These are phyloP conservation scores for Ceratocystiopsis minuta DNA, from an alignment of 2,329 filamentous ascomycete species.

Conservation along the genomic window DNA sequence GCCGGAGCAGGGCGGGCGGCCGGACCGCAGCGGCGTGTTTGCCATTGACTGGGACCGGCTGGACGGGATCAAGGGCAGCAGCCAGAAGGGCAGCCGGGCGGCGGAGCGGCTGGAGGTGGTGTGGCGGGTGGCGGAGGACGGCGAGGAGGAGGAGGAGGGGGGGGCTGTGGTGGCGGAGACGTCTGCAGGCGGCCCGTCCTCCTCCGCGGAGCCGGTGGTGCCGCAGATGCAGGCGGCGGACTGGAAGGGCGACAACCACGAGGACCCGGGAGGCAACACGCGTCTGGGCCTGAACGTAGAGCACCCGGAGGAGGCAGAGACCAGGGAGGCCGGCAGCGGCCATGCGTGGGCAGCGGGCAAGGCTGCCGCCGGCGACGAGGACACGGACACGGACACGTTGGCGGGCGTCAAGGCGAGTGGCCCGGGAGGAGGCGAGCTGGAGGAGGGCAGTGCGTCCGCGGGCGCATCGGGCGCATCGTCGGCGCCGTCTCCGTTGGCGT, in stretches of 20 bases:
- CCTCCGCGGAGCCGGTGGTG: slow-evolving; percentile 47
- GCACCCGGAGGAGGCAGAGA: slow-evolving; percentile 43
- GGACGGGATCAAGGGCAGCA: slow-evolving; percentile 88
- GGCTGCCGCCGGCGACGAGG: slow-evolving; percentile 1
- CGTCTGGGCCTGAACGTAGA: slow-evolving; percentile 50
- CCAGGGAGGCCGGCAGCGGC: slow-evolving; percentile 59
- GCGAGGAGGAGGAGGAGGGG: slow-evolving; percentile 5
- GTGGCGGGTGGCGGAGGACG: slow-evolving; percentile 40
- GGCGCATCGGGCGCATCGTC: too few relatives aligned
- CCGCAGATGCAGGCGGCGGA: slow-evolving; percentile 52
- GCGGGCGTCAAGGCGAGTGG: slow-evolving; percentile 15
- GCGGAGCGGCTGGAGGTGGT: slow-evolving; percentile 72
- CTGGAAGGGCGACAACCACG: slow-evolving; percentile 46
- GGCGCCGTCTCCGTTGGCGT: too few relatives aligned
- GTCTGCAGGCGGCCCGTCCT: slow-evolving; percentile 38
- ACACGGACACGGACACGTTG: slow-evolving; percentile 7
- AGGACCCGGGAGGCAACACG: slow-evolving; percentile 34
- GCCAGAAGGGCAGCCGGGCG: slow-evolving; percentile 61
- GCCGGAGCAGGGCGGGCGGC: slow-evolving; percentile 45
- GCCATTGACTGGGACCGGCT: slow-evolving; percentile 47
- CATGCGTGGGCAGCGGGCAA: slow-evolving; percentile 21
- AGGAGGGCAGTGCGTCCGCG: slow-evolving; percentile 3
- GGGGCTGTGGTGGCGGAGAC: slow-evolving; percentile 3
- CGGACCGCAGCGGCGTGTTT: slow-evolving; percentile 48
- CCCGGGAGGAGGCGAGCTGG: slow-evolving; percentile 11